Evolutionary conservation across 495 filamentous ascomycete species (phyloP), one percentile per base, ranked within the genome.

Genomic region (Rhypophila decipiens): DNA sequence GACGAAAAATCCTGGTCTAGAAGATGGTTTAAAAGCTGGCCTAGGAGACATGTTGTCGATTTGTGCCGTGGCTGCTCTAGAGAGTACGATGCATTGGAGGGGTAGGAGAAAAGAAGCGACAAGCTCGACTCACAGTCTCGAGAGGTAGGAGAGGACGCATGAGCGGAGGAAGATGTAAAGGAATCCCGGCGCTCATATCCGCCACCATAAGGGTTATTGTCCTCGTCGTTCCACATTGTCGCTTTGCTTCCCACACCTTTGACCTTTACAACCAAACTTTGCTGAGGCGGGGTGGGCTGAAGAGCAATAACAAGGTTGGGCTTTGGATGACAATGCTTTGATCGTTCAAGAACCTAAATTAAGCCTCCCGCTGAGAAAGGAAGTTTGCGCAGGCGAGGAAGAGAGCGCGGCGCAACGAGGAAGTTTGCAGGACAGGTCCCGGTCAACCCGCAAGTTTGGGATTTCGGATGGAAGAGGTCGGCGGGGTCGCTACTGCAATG

Each of bases 201-300:
- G 40, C 69, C 74, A 53, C 87, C 88, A 61, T 95, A 95, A 9
- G 89, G 89, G 57, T 95, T 95, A 67, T 95, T 95, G 45, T 79
- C 76, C 67, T 95, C 89, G 73, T 94, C 89, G 76, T 95, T 90
- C 89, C 84, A 88, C 84, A 74, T 74, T 45, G n/a, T n/a, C n/a
- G n/a, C n/a, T n/a, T 51, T 65, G 60, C 27, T 31, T 31, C 10
- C 48, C 24, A 34, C 46, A 17, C 7, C 29, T 37, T 37, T 9
- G 35, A 15, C 5, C 18, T 37, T 15, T 15, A 5, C 5, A 37
- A 8, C 12, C n/a, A 15, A 39, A 9, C 12, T 39, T 18, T 13
- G 36, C 13, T 18, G 18, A 39, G 17, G 10, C 36, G 15, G 36
- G 3, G 36, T 39, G 36, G 9, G 13, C 12, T 13, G 36, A 13